Base-by-base conservation (phyloP, 2,329 filamentous ascomycete species). In the Phialemonium atrogriseum region DNA sequence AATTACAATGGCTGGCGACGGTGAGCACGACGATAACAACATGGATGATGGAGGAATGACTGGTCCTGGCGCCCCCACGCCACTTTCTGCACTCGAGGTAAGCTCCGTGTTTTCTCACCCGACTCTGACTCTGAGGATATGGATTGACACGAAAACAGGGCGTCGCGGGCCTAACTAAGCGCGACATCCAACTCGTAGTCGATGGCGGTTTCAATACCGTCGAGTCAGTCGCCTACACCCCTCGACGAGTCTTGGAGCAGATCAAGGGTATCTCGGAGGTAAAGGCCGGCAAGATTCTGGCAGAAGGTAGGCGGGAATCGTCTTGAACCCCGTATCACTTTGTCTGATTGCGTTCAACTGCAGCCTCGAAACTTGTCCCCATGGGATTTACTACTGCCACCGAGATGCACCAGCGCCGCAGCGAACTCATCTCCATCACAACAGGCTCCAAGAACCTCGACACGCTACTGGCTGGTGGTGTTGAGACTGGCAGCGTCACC, bases 331-430 rank as follows among this genome's bases (percentile, higher is more conserved):
- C 9, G 27, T 13, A 31, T 25, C 2, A 7, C 9, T 30, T 40
- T 23, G 11, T 26, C 4, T 19, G 11, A 18, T 28, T 30, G 6
- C 14, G 5, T 24, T 28, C 16, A 16, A 33, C 20, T 35, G 23
- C 38, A 93, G 89, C 89, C 17, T 88, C 87, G 2, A 98, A 95
- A 58, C 73, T 96, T 31, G 91, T 98, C 1, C 91, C 91, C 0
- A 94, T 98, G 88, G 91, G 91, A 24, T 98, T 98, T 55, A 98
- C 93, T 2, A 98, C 91, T 0, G 91, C 91, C 4, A 98, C 91
- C 0, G 93, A 98, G 60, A 98, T 98, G 88, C 93, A 98, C 54
- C 85, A 89, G 47, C 81, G 91, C 42, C 79, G 93, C 56, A 95
- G 87, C 58, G 91, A 96, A 59, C 74, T 98, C 37, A 98, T 98